Percentiles rank a stretch among this genome's conserved stretches.
Evolutionary conservation across 495 filamentous ascomycete genomes (phyloP).

Genomic region (Elaphomyces granulatus): DNA sequence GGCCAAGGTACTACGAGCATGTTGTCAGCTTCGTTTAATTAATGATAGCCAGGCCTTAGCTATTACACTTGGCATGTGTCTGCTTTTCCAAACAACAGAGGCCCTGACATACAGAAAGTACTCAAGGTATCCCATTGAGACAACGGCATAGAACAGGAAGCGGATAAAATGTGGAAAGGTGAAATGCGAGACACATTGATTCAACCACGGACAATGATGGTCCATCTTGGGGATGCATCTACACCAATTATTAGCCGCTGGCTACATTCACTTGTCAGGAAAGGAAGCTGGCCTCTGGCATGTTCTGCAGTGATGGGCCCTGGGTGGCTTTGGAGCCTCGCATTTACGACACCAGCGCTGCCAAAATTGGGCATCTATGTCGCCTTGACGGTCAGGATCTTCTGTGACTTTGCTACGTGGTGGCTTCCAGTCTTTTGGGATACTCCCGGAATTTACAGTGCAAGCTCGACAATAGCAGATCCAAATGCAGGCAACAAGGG

Average conservation of each 20-base stretch:
- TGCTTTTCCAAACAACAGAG: conserved; percentile 46
- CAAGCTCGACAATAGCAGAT: conserved; percentile 67
- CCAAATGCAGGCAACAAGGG: conserved; percentile 56
- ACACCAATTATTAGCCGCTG: conserved; percentile 2
- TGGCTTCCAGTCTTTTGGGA: conserved; percentile 18
- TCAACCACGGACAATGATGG: conserved; percentile 96
- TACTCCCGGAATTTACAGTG: conserved; percentile 58
- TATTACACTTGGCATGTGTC: conserved; percentile 50
- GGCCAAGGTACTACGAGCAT: conserved; percentile 54
- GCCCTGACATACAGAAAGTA: conserved; percentile 43
- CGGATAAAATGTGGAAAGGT: conserved; percentile 85
- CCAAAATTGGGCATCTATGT: conserved; percentile 10
- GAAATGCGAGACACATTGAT: conserved; percentile 81
- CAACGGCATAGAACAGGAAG: conserved; percentile 66
- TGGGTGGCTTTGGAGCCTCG: conserved; percentile 62
- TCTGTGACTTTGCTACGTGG: conserved; percentile 11
- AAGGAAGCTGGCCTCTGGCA: conserved; percentile 46
- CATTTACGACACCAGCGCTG: conserved; percentile 80
- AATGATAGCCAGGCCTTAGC: neutral
- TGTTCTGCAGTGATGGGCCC: conserved; percentile 83
- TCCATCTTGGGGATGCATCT: conserved; percentile 96
- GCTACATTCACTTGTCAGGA: conserved; percentile 1
- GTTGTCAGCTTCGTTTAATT: neutral
- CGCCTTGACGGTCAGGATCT: conserved; percentile 5
- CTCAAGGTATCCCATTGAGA: conserved; percentile 50